Base-by-base conservation (phyloP, 129 eudicot genomes). In the Escallonia rubra region DNA sequence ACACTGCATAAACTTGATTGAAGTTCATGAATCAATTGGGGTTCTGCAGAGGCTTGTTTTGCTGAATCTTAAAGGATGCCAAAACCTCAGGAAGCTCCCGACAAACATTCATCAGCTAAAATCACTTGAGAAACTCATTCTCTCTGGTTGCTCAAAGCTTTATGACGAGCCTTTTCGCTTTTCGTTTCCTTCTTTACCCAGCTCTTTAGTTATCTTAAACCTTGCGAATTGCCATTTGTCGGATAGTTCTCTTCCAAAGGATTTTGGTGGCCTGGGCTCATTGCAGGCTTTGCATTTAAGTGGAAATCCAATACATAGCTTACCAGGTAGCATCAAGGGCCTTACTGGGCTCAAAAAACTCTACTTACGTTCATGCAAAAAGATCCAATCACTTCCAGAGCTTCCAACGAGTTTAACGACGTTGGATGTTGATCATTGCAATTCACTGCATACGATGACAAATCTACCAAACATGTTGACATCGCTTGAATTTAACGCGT, bases 71-170 rank as follows among this genome's bases (percentile, higher is more conserved):
- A 5, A 53, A 65, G 69, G 38, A 1, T 77, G 81, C 64, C 34
- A 43, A 41, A 66, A 16, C 23, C 68, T 77, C 3, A 23, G 57
- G 34, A 61, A 59, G 48, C 66, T 77, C 71, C 68, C 72, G 14
- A 47, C 58, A 42, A 63, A 43, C 41, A 48, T 65, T 4, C 41
- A 48, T 10, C 40, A 39, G 44, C 64, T 66, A 8, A 51, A 51
- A 43, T 65, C 44, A 44, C 65, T 77, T 4, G 64, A 59, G 34
- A 66, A 9, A 45, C 59, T 71, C 9, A n/a, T 64, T 6, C 23
- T 71, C 39, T 71, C 81, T 52, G 76, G 77, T 71, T 77, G 81
- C 68, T 65, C 76, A 43, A 43, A 38, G 40, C 60, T 71, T 9
- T 42, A 43, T 6, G 42, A 10, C 3, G 14, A 65, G n/a, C 76